Evolutionary conservation across 371 early-diverging fungal species (phyloP).

Genomic region (Mucor ambiguus): DNA sequence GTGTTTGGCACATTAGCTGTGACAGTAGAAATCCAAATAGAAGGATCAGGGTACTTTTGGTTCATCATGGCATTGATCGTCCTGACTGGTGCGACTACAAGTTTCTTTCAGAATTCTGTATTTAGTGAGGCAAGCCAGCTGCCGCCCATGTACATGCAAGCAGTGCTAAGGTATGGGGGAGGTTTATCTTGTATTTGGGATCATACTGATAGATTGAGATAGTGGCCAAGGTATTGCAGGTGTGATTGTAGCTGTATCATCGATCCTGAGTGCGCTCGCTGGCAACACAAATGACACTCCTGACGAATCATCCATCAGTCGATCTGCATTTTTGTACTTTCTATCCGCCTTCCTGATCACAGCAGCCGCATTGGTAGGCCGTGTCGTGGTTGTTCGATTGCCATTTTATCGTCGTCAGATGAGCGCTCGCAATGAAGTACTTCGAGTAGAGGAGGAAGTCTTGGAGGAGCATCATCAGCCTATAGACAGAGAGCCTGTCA

Average conservation of each 20-base stretch:
- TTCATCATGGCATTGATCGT: conserved; percentile 60
- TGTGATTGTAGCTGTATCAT: conserved; percentile 60
- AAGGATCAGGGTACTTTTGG: conserved; percentile 59
- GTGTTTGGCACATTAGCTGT: conserved; percentile 40
- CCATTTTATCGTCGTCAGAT: conserved; percentile 57
- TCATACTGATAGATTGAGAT: background rate
- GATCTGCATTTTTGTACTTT: conserved; percentile 65
- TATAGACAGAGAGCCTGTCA: conserved; percentile 12
- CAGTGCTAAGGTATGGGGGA: conserved; percentile 64
- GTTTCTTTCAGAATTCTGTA: conserved; percentile 68
- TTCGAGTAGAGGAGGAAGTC: conserved; percentile 18
- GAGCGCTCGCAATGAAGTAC: conserved; percentile 5
- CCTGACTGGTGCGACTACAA: conserved; percentile 63
- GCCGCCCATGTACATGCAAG: conserved; percentile 72
- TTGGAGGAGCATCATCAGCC: background rate
- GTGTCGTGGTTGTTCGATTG: conserved; percentile 42
- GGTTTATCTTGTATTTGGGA: background rate
- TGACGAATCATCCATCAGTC: conserved; percentile 38
- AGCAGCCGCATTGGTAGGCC: conserved; percentile 48
- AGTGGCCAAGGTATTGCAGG: conserved; percentile 69
- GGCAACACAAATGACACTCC: conserved; percentile 20
- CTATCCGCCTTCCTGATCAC: conserved; percentile 54
- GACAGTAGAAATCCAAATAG: conserved; percentile 31
- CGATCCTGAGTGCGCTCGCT: conserved; percentile 55
- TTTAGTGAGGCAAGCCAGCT: conserved; percentile 78